Evolutionary conservation across 179 eudicot species (phyloP).

Genomic region (Spergularia azorica): DNA sequence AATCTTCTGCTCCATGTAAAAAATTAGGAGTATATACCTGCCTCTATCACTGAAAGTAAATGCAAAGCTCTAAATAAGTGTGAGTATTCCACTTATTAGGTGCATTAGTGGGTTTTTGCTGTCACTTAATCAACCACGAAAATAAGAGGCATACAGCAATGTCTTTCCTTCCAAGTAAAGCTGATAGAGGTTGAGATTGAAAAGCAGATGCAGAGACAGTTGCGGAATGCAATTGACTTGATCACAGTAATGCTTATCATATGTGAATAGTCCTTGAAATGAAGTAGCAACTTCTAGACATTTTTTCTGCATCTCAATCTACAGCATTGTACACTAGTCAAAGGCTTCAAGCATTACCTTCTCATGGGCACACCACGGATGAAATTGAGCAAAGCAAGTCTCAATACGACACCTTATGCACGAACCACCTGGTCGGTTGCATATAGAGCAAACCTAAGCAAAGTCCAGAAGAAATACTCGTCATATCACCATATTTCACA

Average conservation of each 20-base stretch:
- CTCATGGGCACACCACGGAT: conserved; percentile 71
- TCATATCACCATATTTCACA: neutral
- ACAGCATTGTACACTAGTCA: conserved; percentile 5
- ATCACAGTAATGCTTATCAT: neutral
- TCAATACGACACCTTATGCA: conserved; percentile 49
- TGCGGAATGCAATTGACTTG: neutral
- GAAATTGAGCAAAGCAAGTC: conserved; percentile 44
- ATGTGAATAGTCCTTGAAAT: neutral
- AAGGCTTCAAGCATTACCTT: conserved; percentile 39
- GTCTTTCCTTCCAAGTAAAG: neutral
- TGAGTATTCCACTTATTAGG: neutral
- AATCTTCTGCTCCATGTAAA: neutral
- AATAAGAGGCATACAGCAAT: conserved; percentile 1
- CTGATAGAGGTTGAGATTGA: neutral
- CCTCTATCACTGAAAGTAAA: neutral
- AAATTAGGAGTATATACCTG: neutral
- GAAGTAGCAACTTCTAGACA: neutral
- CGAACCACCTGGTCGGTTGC: conserved; percentile 56
- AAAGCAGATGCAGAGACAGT: neutral
- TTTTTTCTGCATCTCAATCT: neutral
- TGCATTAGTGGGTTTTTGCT: neutral
- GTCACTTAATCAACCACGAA: neutral
- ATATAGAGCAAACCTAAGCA: conserved; percentile 39
- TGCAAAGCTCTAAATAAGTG: neutral
- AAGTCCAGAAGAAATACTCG: neutral